Evolutionary conservation across 2,329 filamentous ascomycete species (phyloP).

Genomic region (Penicillium crustosum): DNA sequence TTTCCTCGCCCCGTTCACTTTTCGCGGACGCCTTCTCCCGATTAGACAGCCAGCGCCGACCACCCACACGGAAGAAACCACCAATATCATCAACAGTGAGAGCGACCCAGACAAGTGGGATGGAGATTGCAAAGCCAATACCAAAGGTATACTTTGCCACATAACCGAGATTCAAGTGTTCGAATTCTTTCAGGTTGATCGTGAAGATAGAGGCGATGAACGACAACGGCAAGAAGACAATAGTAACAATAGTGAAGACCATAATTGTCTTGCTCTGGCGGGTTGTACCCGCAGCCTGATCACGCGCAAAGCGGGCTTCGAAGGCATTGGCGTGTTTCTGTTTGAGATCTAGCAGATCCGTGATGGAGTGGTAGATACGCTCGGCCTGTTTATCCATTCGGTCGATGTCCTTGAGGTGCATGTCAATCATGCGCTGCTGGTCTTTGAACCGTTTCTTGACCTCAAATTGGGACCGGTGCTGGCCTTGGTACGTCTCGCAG

Average conservation of each 20-base stretch:
- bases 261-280: slow-evolving; percentile 58
- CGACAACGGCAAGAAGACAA: slow-evolving; percentile 56
- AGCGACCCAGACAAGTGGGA: slow-evolving; percentile 51
- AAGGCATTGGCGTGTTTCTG: slow-evolving; percentile 69
- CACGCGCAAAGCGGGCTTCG: slow-evolving; percentile 58
- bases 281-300: slow-evolving; percentile 62
- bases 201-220: slow-evolving; percentile 59
- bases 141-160: slow-evolving; percentile 59
- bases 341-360: slow-evolving; percentile 65
- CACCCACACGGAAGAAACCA: slow-evolving; percentile 29
- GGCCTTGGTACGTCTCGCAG: slow-evolving; percentile 36
- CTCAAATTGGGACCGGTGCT: slow-evolving; percentile 45
- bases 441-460: slow-evolving; percentile 57
- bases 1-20: slow-evolving; percentile 2
- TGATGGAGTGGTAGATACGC: slow-evolving; percentile 60
- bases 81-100: slow-evolving; percentile 48
- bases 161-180: slow-evolving; percentile 48
- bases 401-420: slow-evolving; percentile 59
- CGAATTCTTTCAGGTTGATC: slow-evolving; percentile 54
- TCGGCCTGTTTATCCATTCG: slow-evolving; percentile 64
- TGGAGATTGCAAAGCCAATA: slow-evolving; percentile 55
- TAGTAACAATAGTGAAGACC: slow-evolving; percentile 61
- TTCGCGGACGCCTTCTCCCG: slow-evolving; percentile 5
- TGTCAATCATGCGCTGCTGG: slow-evolving; percentile 58
- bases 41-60: slow-evolving; percentile 27